Conservation (phyloP, 371 early-diverging fungal species). For the Apophysomyces elegans region DNA sequence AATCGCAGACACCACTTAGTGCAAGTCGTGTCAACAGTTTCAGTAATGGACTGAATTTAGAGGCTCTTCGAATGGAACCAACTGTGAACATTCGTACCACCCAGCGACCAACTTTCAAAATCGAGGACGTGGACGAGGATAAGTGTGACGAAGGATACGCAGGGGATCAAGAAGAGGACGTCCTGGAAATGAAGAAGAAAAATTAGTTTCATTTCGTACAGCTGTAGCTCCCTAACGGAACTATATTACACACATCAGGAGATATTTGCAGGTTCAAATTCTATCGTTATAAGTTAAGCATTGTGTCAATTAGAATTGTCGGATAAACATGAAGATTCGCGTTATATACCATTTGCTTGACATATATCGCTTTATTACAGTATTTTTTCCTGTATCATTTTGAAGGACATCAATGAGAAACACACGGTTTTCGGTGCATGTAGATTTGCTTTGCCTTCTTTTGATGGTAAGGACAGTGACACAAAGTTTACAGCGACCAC, state of each 20-base stretch:
- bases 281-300: not conserved
- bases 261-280: slow-evolving; percentile 5
- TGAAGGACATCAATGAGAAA: too few species aligned
- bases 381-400: too few species aligned
- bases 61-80: slow-evolving; percentile 25
- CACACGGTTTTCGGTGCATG: too few species aligned
- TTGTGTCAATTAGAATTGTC: not conserved
- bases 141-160: slow-evolving; percentile 30
- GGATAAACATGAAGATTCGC: too few species aligned
- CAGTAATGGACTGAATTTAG: slow-evolving; percentile 17
- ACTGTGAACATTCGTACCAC: slow-evolving; percentile 11
- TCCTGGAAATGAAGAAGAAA: slow-evolving; percentile 15
- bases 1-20: slow-evolving; percentile 23
- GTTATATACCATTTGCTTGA: too few species aligned
- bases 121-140: slow-evolving; percentile 27
- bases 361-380: too few species aligned
- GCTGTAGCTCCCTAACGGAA: not conserved
- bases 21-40: slow-evolving; percentile 36
- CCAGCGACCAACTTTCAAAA: slow-evolving; percentile 22
- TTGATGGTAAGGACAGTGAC: too few species aligned
- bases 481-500: too few species aligned
- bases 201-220: not conserved
- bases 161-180: slow-evolving; percentile 33
- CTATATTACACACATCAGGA: not conserved
- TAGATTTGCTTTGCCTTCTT: too few species aligned